Evolutionary conservation across 306 rosid genomes (phyloP).

Genomic region (Pterocarpus macrocarpus): DNA sequence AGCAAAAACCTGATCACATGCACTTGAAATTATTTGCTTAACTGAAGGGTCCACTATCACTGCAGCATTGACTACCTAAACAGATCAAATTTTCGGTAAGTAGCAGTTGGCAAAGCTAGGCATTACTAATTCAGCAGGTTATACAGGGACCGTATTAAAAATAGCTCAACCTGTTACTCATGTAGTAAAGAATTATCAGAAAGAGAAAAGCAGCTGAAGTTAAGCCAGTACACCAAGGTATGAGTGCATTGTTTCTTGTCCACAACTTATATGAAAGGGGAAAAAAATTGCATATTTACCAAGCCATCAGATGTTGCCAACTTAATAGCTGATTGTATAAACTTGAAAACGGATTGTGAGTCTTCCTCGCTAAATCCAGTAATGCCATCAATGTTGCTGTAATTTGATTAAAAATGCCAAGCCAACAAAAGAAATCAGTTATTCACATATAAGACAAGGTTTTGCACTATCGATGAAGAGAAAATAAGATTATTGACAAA

Average conservation of each 20-base stretch:
- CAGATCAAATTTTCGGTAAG: constrained; percentile 36
- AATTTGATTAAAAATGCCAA: constrained; percentile 50
- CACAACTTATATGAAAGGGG: constrained; percentile 30
- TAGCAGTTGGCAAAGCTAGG: constrained; percentile 36
- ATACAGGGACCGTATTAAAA: constrained; percentile 13
- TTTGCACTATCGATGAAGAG: neutral
- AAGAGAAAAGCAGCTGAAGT: constrained; percentile 29
- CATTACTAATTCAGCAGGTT: constrained; percentile 10
- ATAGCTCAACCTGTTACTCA: constrained; percentile 3
- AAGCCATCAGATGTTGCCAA: constrained; percentile 66
- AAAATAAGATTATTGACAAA: constrained; percentile 9
- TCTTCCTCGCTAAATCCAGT: constrained; percentile 81
- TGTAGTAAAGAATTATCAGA: constrained; percentile 31
- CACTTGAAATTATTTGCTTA: constrained; percentile 73
- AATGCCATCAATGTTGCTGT: constrained; percentile 87
- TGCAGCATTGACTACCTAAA: constrained; percentile 86
- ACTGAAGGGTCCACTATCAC: constrained; percentile 89
- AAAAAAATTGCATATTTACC: constrained; percentile 56
- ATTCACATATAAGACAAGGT: constrained; percentile 23
- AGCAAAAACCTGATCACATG: constrained; percentile 68
- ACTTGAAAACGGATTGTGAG: constrained; percentile 62
- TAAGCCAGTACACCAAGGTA: constrained; percentile 1
- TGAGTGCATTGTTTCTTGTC: constrained; percentile 3
- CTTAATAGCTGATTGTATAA: constrained; percentile 74
- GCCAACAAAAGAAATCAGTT: constrained; percentile 32